Evolutionary conservation across 2,329 filamentous ascomycete species (phyloP), one percentile per base, ranked within the genome.

Genomic region (Arthrinium phaeospermum): DNA sequence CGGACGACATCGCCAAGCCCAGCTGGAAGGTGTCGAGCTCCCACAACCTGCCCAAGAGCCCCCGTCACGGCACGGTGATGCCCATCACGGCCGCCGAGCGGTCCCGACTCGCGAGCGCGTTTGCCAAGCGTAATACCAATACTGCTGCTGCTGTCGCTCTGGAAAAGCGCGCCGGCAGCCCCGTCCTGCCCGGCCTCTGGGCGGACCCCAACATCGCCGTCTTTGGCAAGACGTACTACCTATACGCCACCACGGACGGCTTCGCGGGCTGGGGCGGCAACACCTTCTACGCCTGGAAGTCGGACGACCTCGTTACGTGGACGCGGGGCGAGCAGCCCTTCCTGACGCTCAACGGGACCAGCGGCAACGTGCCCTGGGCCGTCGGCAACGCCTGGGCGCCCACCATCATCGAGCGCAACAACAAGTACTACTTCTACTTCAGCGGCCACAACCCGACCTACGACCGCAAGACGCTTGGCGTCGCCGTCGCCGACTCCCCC

Each of bases 301-400:
- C 85, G 0, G 74, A 75, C 4, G 80, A 87, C 71, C 80, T 87
- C 1, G 80, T 82, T 0, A 74, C 77, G 24, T 87, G 85, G 85
- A 82, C 80, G 1, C 81, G 83, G 34, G 79, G 81, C 3, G 76
- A 80, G 0, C 69, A 83, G 19, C 84, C 86, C 0, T 82, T 87
- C 74, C 81, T 87, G 27, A 82, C 80, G 0, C 82, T 87, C 1
- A 82, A 86, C 57, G 85, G 85, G n/a, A 79, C 81, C 0, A 79
- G 77, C 34, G 85, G 85, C 14, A 86, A 91, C 72, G 85, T 92
- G 0, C 89, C 90, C 1, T 92, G 91, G 91, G 90, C 89, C 0
- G 86, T 84, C 0, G 91, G 91, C 73, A 91, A 92, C 75, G 87
- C 91, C 4, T 92, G 91, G 91, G 91, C 91, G 0, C 91, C 91